Conservation (phyloP, 768 basidiomycete genomes). For the Dioszegia aurantiaca region DNA sequence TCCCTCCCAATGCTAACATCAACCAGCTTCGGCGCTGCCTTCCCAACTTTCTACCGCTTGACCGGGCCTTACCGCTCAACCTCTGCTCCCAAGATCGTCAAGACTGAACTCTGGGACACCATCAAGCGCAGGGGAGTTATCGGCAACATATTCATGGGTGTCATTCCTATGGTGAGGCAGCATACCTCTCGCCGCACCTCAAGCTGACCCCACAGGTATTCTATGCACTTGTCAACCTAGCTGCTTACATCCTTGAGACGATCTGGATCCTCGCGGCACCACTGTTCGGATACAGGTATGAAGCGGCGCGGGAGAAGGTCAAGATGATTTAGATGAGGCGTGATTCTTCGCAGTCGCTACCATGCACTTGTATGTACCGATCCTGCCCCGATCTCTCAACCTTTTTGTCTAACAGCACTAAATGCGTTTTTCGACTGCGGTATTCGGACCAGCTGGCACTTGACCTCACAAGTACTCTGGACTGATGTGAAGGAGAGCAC, state of each 20-base stretch:
- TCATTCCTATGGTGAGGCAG: constrained; percentile 55
- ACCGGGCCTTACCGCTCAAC: constrained; percentile 58
- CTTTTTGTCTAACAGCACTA: too few relatives aligned
- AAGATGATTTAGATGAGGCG: background rate
- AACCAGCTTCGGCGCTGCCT: constrained; percentile 63
- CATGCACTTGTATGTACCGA: too few relatives aligned
- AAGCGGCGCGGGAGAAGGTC: background rate
- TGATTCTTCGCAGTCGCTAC: too few relatives aligned
- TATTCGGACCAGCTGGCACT: too few relatives aligned
- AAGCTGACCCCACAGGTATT: constrained; percentile 22
- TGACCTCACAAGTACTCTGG: too few relatives aligned
- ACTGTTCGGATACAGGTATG: constrained; percentile 14
- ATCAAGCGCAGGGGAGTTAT: constrained; percentile 59
- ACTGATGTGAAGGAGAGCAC: too few relatives aligned
- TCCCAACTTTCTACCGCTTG: constrained; percentile 62
- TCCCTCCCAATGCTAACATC: too few relatives aligned
- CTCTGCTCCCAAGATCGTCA: constrained; percentile 56
- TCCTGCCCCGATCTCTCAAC: too few relatives aligned
- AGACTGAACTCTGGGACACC: constrained; percentile 64
- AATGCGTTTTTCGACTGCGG: too few relatives aligned
- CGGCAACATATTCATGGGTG: constrained; percentile 63
- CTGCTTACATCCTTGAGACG: constrained; percentile 18
- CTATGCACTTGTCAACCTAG: constrained; percentile 32
- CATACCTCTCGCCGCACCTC: too few relatives aligned
- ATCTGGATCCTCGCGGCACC: constrained; percentile 14